Conservation (phyloP, 2,329 filamentous ascomycete species). For the Fusarium setosum region DNA sequence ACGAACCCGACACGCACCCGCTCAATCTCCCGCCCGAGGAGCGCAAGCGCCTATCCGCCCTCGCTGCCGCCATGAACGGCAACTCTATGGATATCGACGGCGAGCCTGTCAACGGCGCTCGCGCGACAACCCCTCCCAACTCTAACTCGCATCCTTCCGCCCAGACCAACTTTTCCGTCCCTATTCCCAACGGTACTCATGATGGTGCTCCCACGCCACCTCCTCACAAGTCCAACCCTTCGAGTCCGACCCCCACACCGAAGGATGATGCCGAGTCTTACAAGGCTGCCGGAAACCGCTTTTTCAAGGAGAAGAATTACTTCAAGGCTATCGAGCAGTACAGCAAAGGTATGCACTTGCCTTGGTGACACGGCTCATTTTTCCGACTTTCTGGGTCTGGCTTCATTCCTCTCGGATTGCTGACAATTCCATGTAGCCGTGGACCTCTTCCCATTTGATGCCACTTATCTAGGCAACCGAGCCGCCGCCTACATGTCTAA, state of each 20-base stretch:
- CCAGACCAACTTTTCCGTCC: constrained; percentile 61
- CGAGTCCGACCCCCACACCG: constrained; percentile 65
- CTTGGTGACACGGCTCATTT: not conserved
- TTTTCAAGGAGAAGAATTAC: constrained; percentile 96
- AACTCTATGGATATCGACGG: constrained; percentile 83
- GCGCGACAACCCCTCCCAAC: constrained; percentile 62
- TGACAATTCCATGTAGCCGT: constrained; percentile 71
- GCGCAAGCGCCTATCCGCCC: constrained; percentile 78
- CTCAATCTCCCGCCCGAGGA: constrained; percentile 92
- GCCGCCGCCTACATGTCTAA: constrained; percentile 95
- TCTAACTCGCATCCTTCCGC: constrained; percentile 47
- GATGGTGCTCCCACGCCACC: constrained; percentile 72
- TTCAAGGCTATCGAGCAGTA: constrained; percentile 90
- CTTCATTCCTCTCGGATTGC: constrained; percentile 19
- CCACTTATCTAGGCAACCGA: constrained; percentile 94
- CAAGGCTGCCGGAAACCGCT: constrained; percentile 95
- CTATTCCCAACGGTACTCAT: constrained; percentile 61
- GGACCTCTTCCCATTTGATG: constrained; percentile 84
- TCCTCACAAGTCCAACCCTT: constrained; percentile 75
- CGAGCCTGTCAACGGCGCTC: constrained; percentile 63
- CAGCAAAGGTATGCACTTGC: constrained; percentile 78
- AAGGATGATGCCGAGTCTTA: constrained; percentile 87
- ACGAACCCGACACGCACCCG: constrained; percentile 81
- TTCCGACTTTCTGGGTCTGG: not conserved
- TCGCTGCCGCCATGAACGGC: constrained; percentile 69